Base-by-base conservation (phyloP, 352 stramenopile species). In the Globisporangium paddicum region DNA sequence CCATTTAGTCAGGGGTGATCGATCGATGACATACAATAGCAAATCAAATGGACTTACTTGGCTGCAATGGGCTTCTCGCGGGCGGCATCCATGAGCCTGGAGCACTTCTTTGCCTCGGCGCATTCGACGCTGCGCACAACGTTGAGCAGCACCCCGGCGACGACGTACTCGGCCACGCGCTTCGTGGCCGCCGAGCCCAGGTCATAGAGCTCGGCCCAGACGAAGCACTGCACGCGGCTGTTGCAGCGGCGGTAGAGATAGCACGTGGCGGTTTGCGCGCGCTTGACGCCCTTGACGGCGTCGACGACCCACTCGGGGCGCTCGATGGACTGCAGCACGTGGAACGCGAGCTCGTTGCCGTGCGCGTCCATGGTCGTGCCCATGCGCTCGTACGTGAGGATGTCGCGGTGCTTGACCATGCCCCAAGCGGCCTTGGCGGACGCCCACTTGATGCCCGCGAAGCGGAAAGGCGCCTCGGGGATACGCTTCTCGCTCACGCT, bases 291-390 rank as follows among this genome's bases (percentile, higher is more conserved):
- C 38, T 77, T 79, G 64, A 74, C 67, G 4, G 60, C 45, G 49
- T 80, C 71, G 21, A 71, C 68, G 2, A 65, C 66, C 69, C 68
- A 86, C 49, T 82, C 68, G 5, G 73, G 67, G 35, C 75, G 75
- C 38, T 83, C 75, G 53, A 86, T 86, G 42, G 73, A 86, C 66
- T 83, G 73, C 42, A 82, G 28, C 5, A 86, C 72, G 58, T 86
- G 73, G 48, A 76, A 86, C 37, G 64, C 75, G 5, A 86, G 54
- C 9, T 73, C 62, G 9, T 79, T 77, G 10, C 75, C 75, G 2
- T 68, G 71, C 16, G 66, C 64, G 42, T 86, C 76, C 1, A 60
- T 71, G 48, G 71, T 82, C 35, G 67, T 79, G 1, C 76, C 76
- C 73, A 83, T 86, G 13, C 76, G 26, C 60, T 82, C 73, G 55